Evolutionary conservation across 495 filamentous ascomycete genomes (phyloP).

Genomic region (Aspergillus ostianus): DNA sequence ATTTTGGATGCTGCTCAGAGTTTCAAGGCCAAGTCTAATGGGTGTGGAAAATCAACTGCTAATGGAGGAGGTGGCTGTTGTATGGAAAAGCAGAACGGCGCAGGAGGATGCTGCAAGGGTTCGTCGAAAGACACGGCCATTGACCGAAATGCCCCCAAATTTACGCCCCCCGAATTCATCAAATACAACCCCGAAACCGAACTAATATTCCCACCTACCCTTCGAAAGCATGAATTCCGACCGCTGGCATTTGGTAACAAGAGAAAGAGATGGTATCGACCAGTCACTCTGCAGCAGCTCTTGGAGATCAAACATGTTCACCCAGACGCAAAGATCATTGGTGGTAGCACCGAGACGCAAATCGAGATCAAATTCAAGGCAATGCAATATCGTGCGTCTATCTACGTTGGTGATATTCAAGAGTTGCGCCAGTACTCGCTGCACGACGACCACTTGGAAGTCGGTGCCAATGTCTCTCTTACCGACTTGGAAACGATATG

Average conservation of each 20-base stretch:
- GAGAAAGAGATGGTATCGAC: constrained; percentile 89
- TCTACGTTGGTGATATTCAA: constrained; percentile 89
- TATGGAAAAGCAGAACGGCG: constrained; percentile 48
- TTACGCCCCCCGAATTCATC: constrained; percentile 64
- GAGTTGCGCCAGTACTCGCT: constrained; percentile 81
- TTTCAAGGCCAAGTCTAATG: constrained; percentile 31
- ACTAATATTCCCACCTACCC: constrained; percentile 84
- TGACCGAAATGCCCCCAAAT: constrained; percentile 13
- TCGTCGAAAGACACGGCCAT: constrained; percentile 12
- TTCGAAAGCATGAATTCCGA: constrained; percentile 78
- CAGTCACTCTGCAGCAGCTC: constrained; percentile 81
- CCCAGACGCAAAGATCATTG: constrained; percentile 89
- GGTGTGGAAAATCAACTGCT: constrained; percentile 41
- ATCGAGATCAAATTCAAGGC: constrained; percentile 99
- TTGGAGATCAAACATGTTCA: constrained; percentile 85
- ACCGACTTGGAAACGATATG: constrained; percentile 68
- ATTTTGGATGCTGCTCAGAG: constrained; percentile 88
- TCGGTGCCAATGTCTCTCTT: constrained; percentile 88
- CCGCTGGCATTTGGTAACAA: constrained; percentile 92
- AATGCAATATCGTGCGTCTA: constrained; percentile 82
- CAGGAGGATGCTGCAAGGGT: constrained; percentile 40
- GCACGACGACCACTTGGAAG: constrained; percentile 74
- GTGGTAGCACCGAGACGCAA: constrained; percentile 94
- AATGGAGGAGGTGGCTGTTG: constrained; percentile 55
- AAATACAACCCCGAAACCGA: constrained; percentile 91